A percentile compares a stretch with the other conserved stretches of the same genome.
Evolutionary conservation across 1,139 yeast species (phyloP).

Genomic region (Kodamaea derodonti): DNA sequence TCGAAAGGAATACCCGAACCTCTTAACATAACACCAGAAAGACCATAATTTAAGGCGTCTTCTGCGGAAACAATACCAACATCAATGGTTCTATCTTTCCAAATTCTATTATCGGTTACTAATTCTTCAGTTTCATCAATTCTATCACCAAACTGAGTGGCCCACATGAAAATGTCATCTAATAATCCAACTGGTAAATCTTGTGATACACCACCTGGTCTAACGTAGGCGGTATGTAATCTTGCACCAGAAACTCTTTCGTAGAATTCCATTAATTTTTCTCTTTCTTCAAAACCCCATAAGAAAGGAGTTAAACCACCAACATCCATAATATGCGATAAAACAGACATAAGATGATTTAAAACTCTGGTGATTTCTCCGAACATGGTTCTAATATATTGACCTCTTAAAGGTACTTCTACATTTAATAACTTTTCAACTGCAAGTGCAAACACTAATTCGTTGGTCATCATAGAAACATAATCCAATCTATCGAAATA

Average conservation of each 20-base stretch:
- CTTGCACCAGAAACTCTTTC: constrained; percentile 92
- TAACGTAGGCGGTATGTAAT: constrained; percentile 80
- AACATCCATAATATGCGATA: constrained; percentile 91
- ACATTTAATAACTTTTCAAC: constrained; percentile 82
- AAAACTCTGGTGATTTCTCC: constrained; percentile 84
- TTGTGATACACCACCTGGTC: constrained; percentile 93
- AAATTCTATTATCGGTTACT: constrained; percentile 85
- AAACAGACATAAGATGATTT: constrained; percentile 83
- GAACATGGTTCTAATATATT: constrained; percentile 80
- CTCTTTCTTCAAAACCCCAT: constrained; percentile 95
- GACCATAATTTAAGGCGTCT: constrained; percentile 77
- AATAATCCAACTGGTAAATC: constrained; percentile 82
- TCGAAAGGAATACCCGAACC: constrained; percentile 90
- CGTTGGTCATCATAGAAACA: constrained; percentile 92
- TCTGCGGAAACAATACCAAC: constrained; percentile 82
- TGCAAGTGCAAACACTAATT: constrained; percentile 79
- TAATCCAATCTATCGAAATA: constrained; percentile 87
- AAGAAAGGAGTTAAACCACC: constrained; percentile 92
- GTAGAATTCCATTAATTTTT: constrained; percentile 88
- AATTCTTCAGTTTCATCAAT: constrained; percentile 87
- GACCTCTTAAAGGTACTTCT: constrained; percentile 80
- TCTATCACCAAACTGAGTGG: constrained; percentile 92
- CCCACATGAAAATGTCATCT: constrained; percentile 95
- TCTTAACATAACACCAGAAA: constrained; percentile 87
- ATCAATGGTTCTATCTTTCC: constrained; percentile 84